Conservation (phyloP, 179 eudicot genomes). For the Pouteria campechiana region DNA sequence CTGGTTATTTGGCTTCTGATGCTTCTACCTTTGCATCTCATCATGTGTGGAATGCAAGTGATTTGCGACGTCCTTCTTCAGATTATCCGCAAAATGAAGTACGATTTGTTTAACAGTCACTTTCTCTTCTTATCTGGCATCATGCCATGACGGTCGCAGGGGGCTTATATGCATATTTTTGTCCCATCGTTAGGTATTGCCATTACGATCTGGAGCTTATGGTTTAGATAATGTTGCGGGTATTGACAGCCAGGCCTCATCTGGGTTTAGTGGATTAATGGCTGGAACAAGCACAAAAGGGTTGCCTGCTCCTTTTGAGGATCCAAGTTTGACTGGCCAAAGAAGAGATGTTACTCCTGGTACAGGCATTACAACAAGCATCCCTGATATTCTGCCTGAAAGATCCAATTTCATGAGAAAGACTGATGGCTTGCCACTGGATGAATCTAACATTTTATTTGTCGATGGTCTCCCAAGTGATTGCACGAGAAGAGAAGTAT, state of each 20-base stretch:
- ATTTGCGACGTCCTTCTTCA: conserved; percentile 11
- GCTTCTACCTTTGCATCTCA: conserved; percentile 20
- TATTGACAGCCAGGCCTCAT: conserved; percentile 29
- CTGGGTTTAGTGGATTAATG: conserved; percentile 28
- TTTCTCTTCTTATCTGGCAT: neutral
- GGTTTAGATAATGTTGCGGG: conserved; percentile 36
- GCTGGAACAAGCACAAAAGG: conserved; percentile 32
- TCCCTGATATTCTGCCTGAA: conserved; percentile 44
- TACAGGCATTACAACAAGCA: conserved; percentile 25
- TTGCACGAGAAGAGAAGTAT: conserved; percentile 93
- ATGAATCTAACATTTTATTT: conserved; percentile 69
- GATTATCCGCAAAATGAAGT: conserved; percentile 28
- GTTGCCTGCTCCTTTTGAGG: conserved; percentile 36
- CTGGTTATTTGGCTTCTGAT: conserved; percentile 33
- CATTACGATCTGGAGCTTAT: conserved; percentile 37
- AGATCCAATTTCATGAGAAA: conserved; percentile 42
- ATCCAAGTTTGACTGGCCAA: conserved; percentile 24
- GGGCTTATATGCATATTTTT: too few species aligned
- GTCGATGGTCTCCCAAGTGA: conserved; percentile 89
- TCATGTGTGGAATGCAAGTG: conserved; percentile 19
- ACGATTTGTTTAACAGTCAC: conserved; percentile 2
- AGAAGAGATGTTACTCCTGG: conserved; percentile 36
- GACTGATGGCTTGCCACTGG: conserved; percentile 33
- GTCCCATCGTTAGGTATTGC: conserved; percentile 20
- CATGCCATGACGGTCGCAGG: neutral